Conservation (phyloP, 2,329 filamentous ascomycete genomes). For the Aspergillus vadensis region DNA sequence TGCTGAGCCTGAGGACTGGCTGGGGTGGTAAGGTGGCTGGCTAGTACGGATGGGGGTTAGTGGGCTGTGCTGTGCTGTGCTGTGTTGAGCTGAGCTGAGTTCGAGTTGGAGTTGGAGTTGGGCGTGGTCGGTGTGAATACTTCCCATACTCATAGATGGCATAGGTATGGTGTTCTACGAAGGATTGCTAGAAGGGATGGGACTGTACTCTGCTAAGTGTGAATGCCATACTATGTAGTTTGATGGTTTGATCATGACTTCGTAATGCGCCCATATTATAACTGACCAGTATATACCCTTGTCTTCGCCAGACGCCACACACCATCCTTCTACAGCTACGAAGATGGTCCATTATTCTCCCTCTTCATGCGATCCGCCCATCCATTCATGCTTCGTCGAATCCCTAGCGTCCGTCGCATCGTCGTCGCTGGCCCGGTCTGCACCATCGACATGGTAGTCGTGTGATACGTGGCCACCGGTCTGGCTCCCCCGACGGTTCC, state of each 20-base stretch:
- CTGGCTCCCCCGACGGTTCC: constrained; percentile 22
- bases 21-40: not conserved
- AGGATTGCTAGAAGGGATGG: not conserved
- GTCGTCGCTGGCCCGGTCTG: constrained; percentile 26
- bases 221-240: too few relatives aligned
- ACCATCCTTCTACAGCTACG: not conserved
- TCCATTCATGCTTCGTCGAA: constrained; percentile 46
- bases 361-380: constrained; percentile 45
- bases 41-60: not conserved
- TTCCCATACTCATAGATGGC: too few relatives aligned
- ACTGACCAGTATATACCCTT: not conserved
- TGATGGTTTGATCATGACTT: too few relatives aligned
- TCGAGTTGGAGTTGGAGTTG: too few relatives aligned
- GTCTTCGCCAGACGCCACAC: not conserved
- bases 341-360: constrained; percentile 24
- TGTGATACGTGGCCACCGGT: constrained; percentile 41
- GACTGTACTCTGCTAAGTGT: too few relatives aligned
- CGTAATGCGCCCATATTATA: too few relatives aligned
- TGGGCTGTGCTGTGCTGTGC: not conserved
- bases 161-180: too few relatives aligned
- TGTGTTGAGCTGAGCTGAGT: not conserved
- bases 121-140: not conserved
- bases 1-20: not conserved
- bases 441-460: constrained; percentile 43
- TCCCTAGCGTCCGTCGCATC: constrained; percentile 43